Base-by-base conservation (phyloP, 2,329 filamentous ascomycete genomes). In the Fusarium sp. region DNA sequence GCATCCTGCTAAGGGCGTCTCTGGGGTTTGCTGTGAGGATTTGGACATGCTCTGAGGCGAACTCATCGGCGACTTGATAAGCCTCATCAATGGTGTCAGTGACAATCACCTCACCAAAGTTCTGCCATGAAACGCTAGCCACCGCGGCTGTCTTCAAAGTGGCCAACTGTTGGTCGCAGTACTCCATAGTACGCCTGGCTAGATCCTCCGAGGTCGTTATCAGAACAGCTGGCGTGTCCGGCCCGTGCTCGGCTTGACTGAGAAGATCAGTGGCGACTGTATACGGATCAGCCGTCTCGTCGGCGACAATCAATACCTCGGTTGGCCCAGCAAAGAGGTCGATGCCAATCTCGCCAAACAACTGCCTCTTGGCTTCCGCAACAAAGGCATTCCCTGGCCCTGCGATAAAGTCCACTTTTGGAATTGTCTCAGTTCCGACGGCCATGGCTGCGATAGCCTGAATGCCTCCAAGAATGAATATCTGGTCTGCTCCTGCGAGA, bases 361-460 rank as follows among this genome's bases (percentile, higher is more conserved):
- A 22, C 8, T 67, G 69, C 6, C 66, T 60, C 49, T 72, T 72
- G 10, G 69, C 69, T 57, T 72, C 69, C 16, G 69, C 69, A 8
- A 72, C 69, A 42, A 72, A 72, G 33, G 69, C 59, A 27, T 72
- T 72, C 14, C 69, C 69, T 6, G 69, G 69, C 2, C 69, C 69
- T 5, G 69, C 69, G 36, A 72, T 70, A 29, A 72, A 72, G 63
- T 72, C 64, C 9, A 70, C 66, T 49, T 70, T 72, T 46, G 36
- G 42, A 3, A 72, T 56, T 6, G 69, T 72, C 67, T 72, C 66
- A 7, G 63, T 72, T 17, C 69, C 69, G 5, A 69, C 49, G 10
- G 69, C 66, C 69, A 72, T 72, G 55, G 69, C 69, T 6, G 69
- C 69, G 2, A 72, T 53, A 27, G 69, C 69, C 24, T 72, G 69